Base-by-base conservation (phyloP, 805 yeast species). In the Hanseniaspora clermontiae region DNA sequence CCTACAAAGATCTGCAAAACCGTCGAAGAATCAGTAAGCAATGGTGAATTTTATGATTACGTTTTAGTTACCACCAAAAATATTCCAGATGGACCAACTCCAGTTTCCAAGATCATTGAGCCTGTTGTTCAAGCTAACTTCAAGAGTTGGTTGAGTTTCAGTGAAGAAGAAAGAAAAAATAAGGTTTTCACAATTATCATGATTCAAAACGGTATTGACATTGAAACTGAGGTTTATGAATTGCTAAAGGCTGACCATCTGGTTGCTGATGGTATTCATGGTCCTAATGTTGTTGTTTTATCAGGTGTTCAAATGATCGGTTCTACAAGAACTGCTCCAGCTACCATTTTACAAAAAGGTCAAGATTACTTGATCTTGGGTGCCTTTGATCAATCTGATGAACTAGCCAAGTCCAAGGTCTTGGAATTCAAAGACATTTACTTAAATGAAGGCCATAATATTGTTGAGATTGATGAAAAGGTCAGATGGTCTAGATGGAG, bases 141-240 rank as follows among this genome's bases (percentile, higher is more conserved):
- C 37, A 46, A 39, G 15, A 57, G 40, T 19, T 57, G 59, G 59
- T 40, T 24, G 7, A 38, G 17, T 3, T 36, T 54, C 9, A 15
- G 43, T 31, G 57, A 53, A 39, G 51, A 53, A 34, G 36, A 38
- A 38, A 53, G 38, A 37, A 40, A 45, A 32, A 52, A 58, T 2
- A 62, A 62, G 29, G 49, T 57, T 31, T 75, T 83, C 6, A 68
- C 78, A 14, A 68, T 82, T 45, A 75, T 83, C 1, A 71, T 84
- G 56, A 69, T 83, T 54, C 88, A 83, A 66, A 83, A 82, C 64
- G 89, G 87, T 0, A 71, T 83, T 58, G 86, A 80, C 56, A 74
- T 79, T 53, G 87, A 60, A 49, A 71, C 72, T 60, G 82, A 83
- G 14, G 70, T 82, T 19, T 69, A 77, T 54, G 67, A 65, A n/a